A percentile compares a stretch with the other conserved stretches of the same genome.
These are phyloP conservation scores for Epichloe uncinata DNA, from an alignment of 2,329 filamentous ascomycete genomes.

Conservation along the genomic window DNA sequence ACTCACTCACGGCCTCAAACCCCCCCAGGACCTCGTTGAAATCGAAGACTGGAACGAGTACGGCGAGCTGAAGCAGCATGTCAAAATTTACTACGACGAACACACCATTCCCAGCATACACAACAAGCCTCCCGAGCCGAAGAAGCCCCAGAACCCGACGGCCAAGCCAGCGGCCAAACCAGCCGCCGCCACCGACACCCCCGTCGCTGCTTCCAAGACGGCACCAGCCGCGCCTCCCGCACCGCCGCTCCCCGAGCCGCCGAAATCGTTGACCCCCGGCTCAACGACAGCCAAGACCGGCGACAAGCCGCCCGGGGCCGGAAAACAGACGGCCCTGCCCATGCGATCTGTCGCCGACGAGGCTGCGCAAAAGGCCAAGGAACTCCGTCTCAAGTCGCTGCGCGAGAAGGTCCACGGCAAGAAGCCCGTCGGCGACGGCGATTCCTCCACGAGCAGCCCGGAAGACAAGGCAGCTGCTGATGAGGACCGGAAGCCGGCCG, in stretches of 20 bases:
- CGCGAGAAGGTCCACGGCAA: conserved; percentile 43
- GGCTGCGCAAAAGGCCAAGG: conserved; percentile 50
- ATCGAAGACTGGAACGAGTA: conserved; percentile 99
- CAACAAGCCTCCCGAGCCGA: conserved; percentile 33
- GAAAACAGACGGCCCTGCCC: conserved; percentile 21
- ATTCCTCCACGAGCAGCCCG: background rate
- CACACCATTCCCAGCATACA: conserved; percentile 43
- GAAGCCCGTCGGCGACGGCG: conserved; percentile 14
- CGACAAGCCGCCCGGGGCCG: conserved; percentile 13
- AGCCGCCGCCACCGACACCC: conserved; percentile 10
- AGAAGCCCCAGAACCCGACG: conserved; percentile 15
- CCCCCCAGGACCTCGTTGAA: conserved; percentile 67
- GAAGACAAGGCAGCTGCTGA: conserved; percentile 7
- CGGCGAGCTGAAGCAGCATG: conserved; percentile 79
- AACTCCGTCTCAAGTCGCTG: conserved; percentile 39
- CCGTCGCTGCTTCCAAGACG: conserved; percentile 8
- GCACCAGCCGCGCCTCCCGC: conserved; percentile 10
- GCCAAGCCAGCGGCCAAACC: conserved; percentile 14
- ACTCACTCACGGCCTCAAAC: background rate
- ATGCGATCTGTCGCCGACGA: conserved; percentile 49
- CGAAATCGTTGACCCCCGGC: conserved; percentile 10
- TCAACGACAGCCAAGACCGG: conserved; percentile 12
- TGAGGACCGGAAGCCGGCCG: conserved; percentile 10
- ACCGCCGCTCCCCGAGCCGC: conserved; percentile 9
- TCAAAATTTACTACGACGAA: conserved; percentile 55